Base-by-base conservation (phyloP, 2,329 filamentous ascomycete genomes). In the Plenodomus lindquistii region DNA sequence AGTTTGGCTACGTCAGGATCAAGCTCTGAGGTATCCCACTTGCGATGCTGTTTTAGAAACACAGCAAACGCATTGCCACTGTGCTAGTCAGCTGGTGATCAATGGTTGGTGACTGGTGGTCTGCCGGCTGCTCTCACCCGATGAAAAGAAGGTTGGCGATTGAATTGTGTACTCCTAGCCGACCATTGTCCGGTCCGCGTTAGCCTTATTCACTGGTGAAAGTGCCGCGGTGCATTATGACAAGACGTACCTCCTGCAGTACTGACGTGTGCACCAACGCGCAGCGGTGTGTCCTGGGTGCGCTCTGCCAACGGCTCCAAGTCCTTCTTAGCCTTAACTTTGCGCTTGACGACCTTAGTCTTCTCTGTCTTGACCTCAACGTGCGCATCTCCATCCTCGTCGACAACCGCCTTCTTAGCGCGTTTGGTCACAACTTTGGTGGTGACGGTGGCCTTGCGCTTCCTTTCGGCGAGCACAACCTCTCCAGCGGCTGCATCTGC, bases 41-140 rank as follows among this genome's bases (percentile, higher is more conserved):
- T 97, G 46, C 92, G 86, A 72, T 99, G 94, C 0, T 90, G 96
- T 71, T 97, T 97, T 60, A 99, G 81, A 75, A 99, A 99, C 17
- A 97, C 79, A 3, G 94, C 94, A 62, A 97, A 96, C 9, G 92
- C 85, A 69, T 97, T 99, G 54, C 88, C 92, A 44, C 92, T 76
- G 62, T 5, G 59, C 22, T 51, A 42, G 55, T 77, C 63, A 60
- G 60, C 40, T 18, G 21, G n/a, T 15, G n/a, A 40, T 11, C 18
- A 22, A 39, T 2, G 35, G 3, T 19, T 3, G n/a, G n/a, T n/a
- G n/a, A n/a, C n/a, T n/a, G n/a, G n/a, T n/a, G n/a, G n/a, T n/a
- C n/a, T n/a, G n/a, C n/a, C 11, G 11, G 22, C 6, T 1, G 4
- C 17, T 66, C 66, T 58, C 66, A 81, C 79, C 81, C 92, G 56